phyloP scores from a whole-genome alignment of 345 rosid genomes.

The Zanthoxylum bungeanum region DNA sequence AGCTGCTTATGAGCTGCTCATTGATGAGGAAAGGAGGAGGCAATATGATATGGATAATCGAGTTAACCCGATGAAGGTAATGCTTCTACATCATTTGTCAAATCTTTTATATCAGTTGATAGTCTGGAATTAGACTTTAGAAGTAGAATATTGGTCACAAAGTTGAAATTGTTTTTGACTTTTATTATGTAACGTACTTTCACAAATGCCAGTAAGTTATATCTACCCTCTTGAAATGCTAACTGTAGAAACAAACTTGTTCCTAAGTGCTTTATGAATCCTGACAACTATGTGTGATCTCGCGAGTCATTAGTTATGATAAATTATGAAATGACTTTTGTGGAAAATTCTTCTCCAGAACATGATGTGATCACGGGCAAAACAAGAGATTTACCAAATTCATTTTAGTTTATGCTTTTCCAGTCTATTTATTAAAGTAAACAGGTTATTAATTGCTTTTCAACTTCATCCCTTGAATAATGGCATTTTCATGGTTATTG shows the following conservation, averaged over 20 bases:
- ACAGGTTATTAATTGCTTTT: neutral
- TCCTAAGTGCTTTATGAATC: neutral
- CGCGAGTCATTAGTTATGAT: neutral
- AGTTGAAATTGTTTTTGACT: neutral
- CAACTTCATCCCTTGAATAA: neutral
- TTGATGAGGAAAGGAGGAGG: slow-evolving; percentile 67
- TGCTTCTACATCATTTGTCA: neutral
- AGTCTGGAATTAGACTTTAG: neutral
- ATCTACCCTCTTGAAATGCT: neutral
- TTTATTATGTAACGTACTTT: neutral
- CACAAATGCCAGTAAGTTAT: neutral
- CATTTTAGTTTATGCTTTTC: neutral
- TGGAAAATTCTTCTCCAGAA: neutral
- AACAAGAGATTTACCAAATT: neutral
- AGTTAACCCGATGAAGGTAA: slow-evolving; percentile 90
- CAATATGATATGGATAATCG: slow-evolving; percentile 80
- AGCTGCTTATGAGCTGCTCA: slow-evolving; percentile 93
- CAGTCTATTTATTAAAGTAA: neutral
- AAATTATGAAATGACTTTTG: slow-evolving; percentile 2
- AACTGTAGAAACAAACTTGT: neutral
- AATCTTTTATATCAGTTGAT: neutral
- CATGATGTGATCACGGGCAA: slow-evolving; percentile 1
- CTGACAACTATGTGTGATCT: neutral
- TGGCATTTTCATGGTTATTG: slow-evolving; percentile 12
- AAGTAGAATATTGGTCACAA: neutral